Conservation (phyloP, 1,284 basidiomycete species). For the Marasmius fiardii region DNA sequence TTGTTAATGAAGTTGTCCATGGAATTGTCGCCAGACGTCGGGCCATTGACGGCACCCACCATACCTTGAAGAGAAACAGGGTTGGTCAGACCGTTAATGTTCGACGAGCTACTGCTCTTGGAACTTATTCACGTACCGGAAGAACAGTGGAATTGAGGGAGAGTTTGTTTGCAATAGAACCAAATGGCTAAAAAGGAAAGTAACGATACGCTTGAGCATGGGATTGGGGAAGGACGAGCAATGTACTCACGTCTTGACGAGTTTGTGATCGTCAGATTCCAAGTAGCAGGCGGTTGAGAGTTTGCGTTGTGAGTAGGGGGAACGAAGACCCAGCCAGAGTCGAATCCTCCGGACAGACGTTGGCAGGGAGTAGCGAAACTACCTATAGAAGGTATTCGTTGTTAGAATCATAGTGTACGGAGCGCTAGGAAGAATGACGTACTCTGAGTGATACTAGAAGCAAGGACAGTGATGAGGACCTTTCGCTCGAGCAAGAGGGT, state of each 20-base stretch:
- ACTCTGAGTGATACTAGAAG: conserved; percentile 13
- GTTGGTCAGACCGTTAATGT: neutral
- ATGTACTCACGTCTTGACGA: neutral
- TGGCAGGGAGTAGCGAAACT: conserved; percentile 10
- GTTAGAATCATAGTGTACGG: neutral
- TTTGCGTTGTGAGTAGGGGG: neutral
- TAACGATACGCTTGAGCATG: too few relatives aligned
- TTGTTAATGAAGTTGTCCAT: conserved; percentile 37
- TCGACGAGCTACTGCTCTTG: neutral
- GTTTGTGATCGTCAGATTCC: conserved; percentile 15
- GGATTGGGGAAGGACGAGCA: too few relatives aligned
- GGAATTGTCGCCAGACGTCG: conserved; percentile 41
- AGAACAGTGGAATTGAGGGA: conserved; percentile 10
- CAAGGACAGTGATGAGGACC: neutral
- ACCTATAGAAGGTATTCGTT: neutral
- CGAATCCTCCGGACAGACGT: conserved; percentile 9
- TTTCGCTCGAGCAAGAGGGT: neutral
- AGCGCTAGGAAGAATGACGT: neutral
- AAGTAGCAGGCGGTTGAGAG: conserved; percentile 2
- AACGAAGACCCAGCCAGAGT: conserved; percentile 16
- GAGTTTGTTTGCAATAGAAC: conserved; percentile 16
- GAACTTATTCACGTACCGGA: conserved; percentile 5
- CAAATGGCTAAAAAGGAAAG: conserved; percentile 7
- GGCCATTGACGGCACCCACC: conserved; percentile 27
- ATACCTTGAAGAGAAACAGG: conserved; percentile 10